Evolutionary conservation across 805 yeast species (phyloP), one percentile per base, ranked within the genome.

Genomic region (Candida ulmi): DNA sequence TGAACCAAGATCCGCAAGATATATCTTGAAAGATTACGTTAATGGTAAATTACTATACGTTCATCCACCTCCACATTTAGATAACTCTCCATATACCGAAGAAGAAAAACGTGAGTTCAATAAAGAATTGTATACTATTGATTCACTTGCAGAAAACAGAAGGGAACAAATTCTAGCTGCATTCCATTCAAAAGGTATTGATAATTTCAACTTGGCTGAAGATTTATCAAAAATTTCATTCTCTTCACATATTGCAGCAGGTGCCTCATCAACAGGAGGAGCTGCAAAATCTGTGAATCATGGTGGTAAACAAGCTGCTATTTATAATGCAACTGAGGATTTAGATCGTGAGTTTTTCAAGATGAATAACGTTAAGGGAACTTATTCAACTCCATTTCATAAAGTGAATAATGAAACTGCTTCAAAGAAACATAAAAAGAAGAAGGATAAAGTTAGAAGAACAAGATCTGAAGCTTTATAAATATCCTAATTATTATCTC

Each of bases 1-100:
- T 68, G 95, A 88, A 60, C 80, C 95, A 32, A 76, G 99, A 62
- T 96, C 99, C 12, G 80, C 96, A 31, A 75, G 99, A 60, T 84
- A 86, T 51, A 77, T 93, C 39, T 72, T 93, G 58, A 93, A 93
- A 63, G 99, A 93, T 62, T 93, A 88, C 53, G 97, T 95, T 21
- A 86, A 77, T 60, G 99, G 98, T 48, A 90, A 88, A 60, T 68
- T 93, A 41, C 67, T 88, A 35, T 90, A 74, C 57, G 81, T 86
- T 31, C 81, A 79, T 47, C 96, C 98, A 13, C 99, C 99, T 30
- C 98, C 98, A 39, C 67, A 66, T 34, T 58, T 71, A 17, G 78
- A 66, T 4, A 81, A 76, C 37, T 82, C 78, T 12, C 73, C 72
- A 32, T 61, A 65, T 35, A 55, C 71, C 2, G 63, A 64, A 16